Base-by-base conservation (phyloP, 495 filamentous ascomycete species). In the Aspergillus leporis region DNA sequence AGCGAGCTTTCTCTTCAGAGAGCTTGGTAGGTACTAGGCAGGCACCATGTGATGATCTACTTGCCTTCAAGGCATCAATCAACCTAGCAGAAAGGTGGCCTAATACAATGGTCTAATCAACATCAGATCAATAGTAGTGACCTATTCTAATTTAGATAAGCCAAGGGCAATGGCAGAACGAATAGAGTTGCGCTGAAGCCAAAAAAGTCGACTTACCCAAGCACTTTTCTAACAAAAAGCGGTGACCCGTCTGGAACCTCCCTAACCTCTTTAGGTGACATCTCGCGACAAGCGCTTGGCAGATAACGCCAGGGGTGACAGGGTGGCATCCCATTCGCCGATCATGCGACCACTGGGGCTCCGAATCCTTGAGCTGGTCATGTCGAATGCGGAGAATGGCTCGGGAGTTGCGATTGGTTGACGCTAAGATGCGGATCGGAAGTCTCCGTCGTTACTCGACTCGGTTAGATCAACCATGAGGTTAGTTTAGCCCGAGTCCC, bases 371-470 rank as follows among this genome's bases (percentile, higher is more conserved):
- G 56, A 56, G 31, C 9, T 49, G 19, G 18, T 6, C 25, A 28
- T 23, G 43, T 61, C 61, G 23, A 62, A 64, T 67, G 61, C 59
- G 61, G 65, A 64, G 59, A 64, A 56, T 62, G 64, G 59, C 41
- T 14, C 5, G 9, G 3, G n/a, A 0, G 0, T 5, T 2, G 0
- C 57, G 12, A 64, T 67, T 67, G 65, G 65, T 23, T 36, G 10
- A 0, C 8, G n/a, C 28, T 16, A 12, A 40, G 12, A 13, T 30
- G 43, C 55, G 55, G 31, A 49, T 59, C 57, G 57, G 60, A 52
- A 52, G 32, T 46, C 32, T 51, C 57, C 56, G 56, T 41, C 38
- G 41, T 30, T 53, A 45, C 60, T 32, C 8, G 36, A 63, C 46
- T 31, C 7, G 61, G 49, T 41, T 60, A 60, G 53, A 7, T 4